phyloP scores from a whole-genome alignment of 2,329 filamentous ascomycete species.

The Verticillium nubilum region DNA sequence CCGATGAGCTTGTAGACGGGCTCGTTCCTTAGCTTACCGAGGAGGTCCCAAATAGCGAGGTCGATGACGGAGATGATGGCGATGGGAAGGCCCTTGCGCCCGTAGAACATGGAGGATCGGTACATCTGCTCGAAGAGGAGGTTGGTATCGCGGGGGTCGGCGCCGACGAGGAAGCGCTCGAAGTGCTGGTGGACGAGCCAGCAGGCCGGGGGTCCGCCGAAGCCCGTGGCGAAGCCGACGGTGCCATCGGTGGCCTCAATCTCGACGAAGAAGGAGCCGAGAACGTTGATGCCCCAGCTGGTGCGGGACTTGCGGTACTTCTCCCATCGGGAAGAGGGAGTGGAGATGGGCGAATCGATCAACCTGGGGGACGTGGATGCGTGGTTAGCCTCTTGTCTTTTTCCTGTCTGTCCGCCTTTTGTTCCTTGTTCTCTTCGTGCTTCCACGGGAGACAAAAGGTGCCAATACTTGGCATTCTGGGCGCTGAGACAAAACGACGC shows the following conservation, averaged over 20 bases:
- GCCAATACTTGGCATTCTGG: too few relatives aligned
- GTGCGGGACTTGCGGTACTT: slow-evolving; percentile 83
- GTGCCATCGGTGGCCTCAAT: slow-evolving; percentile 85
- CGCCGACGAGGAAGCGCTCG: slow-evolving; percentile 81
- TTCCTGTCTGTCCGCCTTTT: too few relatives aligned
- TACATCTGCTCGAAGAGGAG: slow-evolving; percentile 96
- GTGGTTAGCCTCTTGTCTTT: slow-evolving; percentile 26
- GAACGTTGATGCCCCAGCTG: slow-evolving; percentile 91
- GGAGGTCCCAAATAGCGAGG: slow-evolving; percentile 84
- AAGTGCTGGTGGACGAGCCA: slow-evolving; percentile 95
- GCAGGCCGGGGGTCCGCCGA: slow-evolving; percentile 87
- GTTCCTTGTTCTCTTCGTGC: not conserved
- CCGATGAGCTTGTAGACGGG: slow-evolving; percentile 94
- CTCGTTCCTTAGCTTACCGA: slow-evolving; percentile 87
- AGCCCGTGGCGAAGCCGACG: slow-evolving; percentile 91
- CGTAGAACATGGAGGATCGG: slow-evolving; percentile 92
- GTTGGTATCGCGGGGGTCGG: slow-evolving; percentile 87
- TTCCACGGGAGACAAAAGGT: too few relatives aligned
- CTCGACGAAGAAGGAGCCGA: slow-evolving; percentile 88
- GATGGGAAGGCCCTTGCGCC: slow-evolving; percentile 82
- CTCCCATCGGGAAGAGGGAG: slow-evolving; percentile 85
- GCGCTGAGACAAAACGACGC: too few relatives aligned
- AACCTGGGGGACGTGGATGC: slow-evolving; percentile 52
- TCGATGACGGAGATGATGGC: slow-evolving; percentile 94
- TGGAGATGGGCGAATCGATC: slow-evolving; percentile 87